Percentiles rank a stretch among this genome's conserved stretches.
Evolutionary conservation across 345 rosid genomes (phyloP).

Genomic region (Trapa incisa): DNA sequence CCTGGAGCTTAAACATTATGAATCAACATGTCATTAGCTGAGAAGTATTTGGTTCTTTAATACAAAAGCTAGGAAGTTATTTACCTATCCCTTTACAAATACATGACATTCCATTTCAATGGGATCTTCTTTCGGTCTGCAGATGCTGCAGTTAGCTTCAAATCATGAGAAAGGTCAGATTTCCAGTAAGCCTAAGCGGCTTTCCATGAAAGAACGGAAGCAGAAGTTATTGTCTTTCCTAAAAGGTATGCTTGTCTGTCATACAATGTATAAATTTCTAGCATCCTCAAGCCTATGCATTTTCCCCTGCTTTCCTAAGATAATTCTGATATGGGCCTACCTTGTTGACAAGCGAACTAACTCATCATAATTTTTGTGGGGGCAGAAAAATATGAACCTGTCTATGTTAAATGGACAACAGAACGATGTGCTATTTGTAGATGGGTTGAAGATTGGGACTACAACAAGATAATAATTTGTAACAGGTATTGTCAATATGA

Average conservation of each 20-base stretch:
- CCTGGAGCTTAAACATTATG: neutral
- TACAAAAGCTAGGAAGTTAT: neutral
- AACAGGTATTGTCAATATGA: constrained; percentile 46
- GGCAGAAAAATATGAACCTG: constrained; percentile 35
- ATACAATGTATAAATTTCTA: too few relatives aligned
- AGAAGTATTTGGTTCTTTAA: neutral
- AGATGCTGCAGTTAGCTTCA: constrained; percentile 91
- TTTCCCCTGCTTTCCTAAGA: too few relatives aligned
- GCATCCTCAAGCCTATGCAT: too few relatives aligned
- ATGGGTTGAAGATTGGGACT: constrained; percentile 99
- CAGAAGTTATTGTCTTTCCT: constrained; percentile 67
- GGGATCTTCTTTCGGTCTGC: constrained; percentile 19
- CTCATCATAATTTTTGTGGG: constrained; percentile 7
- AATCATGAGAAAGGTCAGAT: constrained; percentile 51
- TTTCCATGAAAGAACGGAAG: constrained; percentile 64
- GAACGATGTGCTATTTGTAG: constrained; percentile 97
- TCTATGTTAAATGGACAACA: constrained; percentile 82
- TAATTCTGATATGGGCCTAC: neutral
- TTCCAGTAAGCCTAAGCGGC: constrained; percentile 48
- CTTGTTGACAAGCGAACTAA: neutral
- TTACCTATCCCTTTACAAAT: constrained; percentile 1
- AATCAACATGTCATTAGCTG: too few relatives aligned
- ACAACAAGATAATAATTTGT: constrained; percentile 96
- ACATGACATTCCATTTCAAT: too few relatives aligned
- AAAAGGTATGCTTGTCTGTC: constrained; percentile 33